These are phyloP conservation scores for Zygotorulaspora sp. DNA, from an alignment of 805 yeast genomes.

Conservation along the genomic window DNA sequence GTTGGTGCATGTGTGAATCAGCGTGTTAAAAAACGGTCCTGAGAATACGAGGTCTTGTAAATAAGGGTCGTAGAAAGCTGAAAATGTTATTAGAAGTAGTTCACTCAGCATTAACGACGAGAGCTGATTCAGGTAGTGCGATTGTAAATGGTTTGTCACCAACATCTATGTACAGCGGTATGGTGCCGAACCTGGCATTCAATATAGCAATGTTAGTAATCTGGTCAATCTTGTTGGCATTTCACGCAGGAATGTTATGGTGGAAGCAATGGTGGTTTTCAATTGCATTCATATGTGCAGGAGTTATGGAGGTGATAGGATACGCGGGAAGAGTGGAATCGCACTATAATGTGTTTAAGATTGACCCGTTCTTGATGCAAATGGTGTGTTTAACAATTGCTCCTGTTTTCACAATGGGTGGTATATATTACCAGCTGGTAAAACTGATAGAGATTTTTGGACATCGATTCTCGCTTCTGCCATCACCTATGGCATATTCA, in stretches of 20 bases:
- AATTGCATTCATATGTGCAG: conserved; percentile 50
- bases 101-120: no score
- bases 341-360: conserved; percentile 34
- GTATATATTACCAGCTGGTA: conserved; percentile 67
- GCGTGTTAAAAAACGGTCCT: no score
- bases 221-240: conserved; percentile 45
- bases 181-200: conserved; percentile 50
- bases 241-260: conserved; percentile 44
- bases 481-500: conserved; percentile 39
- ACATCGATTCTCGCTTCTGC: conserved; percentile 42
- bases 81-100: no score
- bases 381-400: conserved; percentile 67
- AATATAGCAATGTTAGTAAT: conserved; percentile 54
- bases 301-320: conserved; percentile 60
- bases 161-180: conserved; percentile 35
- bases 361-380: conserved; percentile 54
- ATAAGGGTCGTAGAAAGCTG: no score
- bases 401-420: conserved; percentile 83
- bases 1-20: no score
- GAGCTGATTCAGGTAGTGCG: background rate
- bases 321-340: conserved; percentile 57
- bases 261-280: conserved; percentile 65
- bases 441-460: conserved; percentile 63
- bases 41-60: no score
- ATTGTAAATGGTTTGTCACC: conserved; percentile 8